Evolutionary conservation across 257 asterid genomes (phyloP).

Genomic region (Paraleonurus japonicus): DNA sequence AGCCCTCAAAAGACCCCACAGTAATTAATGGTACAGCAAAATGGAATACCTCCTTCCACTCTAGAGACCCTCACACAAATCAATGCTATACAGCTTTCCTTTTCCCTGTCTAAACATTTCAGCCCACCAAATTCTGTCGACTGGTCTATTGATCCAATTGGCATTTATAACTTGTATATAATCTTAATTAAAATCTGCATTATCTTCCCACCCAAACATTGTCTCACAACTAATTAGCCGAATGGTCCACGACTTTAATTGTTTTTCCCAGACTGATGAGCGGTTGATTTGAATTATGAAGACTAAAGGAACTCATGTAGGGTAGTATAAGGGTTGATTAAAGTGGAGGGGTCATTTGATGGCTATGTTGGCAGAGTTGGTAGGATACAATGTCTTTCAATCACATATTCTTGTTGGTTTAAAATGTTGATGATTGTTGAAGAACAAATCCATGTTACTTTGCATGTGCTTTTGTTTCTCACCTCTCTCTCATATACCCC

Average conservation of each 20-base stretch:
- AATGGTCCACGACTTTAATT: neutral
- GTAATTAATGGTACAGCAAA: neutral
- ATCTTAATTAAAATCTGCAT: neutral
- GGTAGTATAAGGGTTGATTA: neutral
- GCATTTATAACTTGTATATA: neutral
- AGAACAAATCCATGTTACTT: neutral
- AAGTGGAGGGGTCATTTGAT: neutral
- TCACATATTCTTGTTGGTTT: neutral
- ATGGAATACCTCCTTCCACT: too few species aligned
- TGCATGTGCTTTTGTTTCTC: neutral
- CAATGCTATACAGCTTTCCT: too few species aligned
- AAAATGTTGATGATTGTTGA: neutral
- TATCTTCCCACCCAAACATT: neutral
- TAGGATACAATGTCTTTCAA: neutral
- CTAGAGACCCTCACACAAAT: too few species aligned
- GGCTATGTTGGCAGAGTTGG: constrained; percentile 4
- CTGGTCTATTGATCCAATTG: neutral
- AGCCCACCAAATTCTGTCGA: neutral
- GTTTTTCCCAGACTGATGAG: neutral
- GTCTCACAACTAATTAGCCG: neutral
- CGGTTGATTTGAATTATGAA: too few species aligned
- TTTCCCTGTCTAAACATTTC: too few species aligned
- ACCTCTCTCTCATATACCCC: too few species aligned
- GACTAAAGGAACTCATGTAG: too few species aligned
- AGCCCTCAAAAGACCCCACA: neutral